Evolutionary conservation across 768 basidiomycete genomes (phyloP), one percentile per base, ranked within the genome.

Genomic region (Lenzites betulinus): DNA sequence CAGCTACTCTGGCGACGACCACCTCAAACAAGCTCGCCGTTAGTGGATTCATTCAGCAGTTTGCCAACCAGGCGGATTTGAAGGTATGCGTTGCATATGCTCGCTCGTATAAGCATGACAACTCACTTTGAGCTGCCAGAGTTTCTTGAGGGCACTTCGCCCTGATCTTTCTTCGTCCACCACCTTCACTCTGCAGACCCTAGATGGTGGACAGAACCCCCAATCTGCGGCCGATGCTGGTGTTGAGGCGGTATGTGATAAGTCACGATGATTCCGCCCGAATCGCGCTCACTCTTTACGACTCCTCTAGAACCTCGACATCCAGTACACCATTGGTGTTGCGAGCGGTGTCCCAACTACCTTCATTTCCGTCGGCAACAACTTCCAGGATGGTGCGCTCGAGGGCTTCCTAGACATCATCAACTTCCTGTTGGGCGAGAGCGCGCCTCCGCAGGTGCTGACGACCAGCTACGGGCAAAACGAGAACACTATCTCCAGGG

Each of bases 121-220:
- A 83, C 82, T 35, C 64, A 75, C 13, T 72, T 82, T 64, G 83
- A 71, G 65, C 23, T 12, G 4, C 25, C 41, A 71, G 72, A 50
- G 53, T 5, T 74, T 74, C 67, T 57, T 74, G 35, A 59, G 36
- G 12, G 26, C 26, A 0, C 54, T 67, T n/a, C 68, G 69, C 11
- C 69, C 72, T 0, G 71, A 71, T 39, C 48, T 71, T 18, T 7
- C 44, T 3, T 39, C 69, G 6, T 44, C 51, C 7, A 70, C 68
- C 9, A 64, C 63, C 5, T 75, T 75, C 63, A 53, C 63, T 3
- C 43, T 71, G 1, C 62, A 71, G 41, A 67, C 69, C n/a, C 55
- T 75, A 1, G 72, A 75, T 39, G 72, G 69, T 5, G 73, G 73
- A 16, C 20, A 22, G 20, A 71, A 75, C 65, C 30, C 64, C 13